Evolutionary conservation across 2,329 filamentous ascomycete species (phyloP), one percentile per base, ranked within the genome.

Genomic region (Penicillium glabrum): DNA sequence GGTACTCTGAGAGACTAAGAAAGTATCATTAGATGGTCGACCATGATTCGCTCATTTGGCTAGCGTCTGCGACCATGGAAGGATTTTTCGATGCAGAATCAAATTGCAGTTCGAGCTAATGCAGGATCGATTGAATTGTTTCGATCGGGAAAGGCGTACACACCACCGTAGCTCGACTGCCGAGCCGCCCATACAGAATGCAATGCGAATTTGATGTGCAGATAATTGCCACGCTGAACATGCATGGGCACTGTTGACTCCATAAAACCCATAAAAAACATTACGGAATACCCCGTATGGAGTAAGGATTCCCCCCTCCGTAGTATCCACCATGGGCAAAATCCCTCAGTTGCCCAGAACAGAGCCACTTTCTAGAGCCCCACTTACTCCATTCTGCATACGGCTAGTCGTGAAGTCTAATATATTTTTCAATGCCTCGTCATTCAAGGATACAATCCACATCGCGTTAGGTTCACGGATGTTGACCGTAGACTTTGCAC

Each of bases 301-400:
- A 61, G 58, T 59, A 65, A 33, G 27, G 63, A 65, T 64, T 54
- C 50, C 5, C 26, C n/a, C 26, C 19, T 54, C 50, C 58, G 51
- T 51, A 45, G 51, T 51, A 47, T 50, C 60, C 60, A 59, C 58
- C 19, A 10, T 21, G 10, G 24, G 26, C 53, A 59, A 65, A 64
- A 63, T 63, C 31, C 57, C 60, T 61, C 60, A 60, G 53, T 41
- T 33, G 27, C 29, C 19, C 13, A 50, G 39, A 16, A 39, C n/a
- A 27, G 50, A 49, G 21, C 21, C 31, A 37, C 13, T 1, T 39
- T 37, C 14, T 47, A 50, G 24, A 6, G 49, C 27, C 39, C 61
- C 59, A 55, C 56, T 50, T n/a, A 14, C 39, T 46, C 10, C 21
- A 46, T 48, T n/a, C 37, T 31, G 16, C 39, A 16, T 35, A 35